Conservation (phyloP, 441 rosid species). For the Theobroma grandiflorum region DNA sequence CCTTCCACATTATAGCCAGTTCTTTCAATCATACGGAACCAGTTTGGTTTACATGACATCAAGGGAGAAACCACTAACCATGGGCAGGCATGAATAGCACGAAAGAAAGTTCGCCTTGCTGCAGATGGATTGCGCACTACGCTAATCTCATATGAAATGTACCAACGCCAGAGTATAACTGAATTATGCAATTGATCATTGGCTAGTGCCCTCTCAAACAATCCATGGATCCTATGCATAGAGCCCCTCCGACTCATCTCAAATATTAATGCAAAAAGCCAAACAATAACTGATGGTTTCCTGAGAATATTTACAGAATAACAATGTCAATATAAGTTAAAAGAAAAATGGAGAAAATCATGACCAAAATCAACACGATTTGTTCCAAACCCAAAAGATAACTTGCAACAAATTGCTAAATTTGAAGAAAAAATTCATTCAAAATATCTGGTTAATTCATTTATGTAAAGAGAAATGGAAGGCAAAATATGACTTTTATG, state of each 20-base stretch:
- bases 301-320: slow-evolving; percentile 43
- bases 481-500: not conserved
- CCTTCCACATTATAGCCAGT: not conserved
- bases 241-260: slow-evolving; percentile 82
- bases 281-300: slow-evolving; percentile 75
- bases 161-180: slow-evolving; percentile 86
- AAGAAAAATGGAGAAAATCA: not conserved
- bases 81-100: slow-evolving; percentile 95
- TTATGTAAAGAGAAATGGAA: not conserved
- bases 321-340: slow-evolving; percentile 17
- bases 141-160: slow-evolving; percentile 82
- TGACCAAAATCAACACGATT: not conserved
- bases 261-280: slow-evolving; percentile 85
- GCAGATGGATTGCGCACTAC: slow-evolving; percentile 64
- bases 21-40: not conserved
- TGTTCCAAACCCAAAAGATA: slow-evolving; percentile 1
- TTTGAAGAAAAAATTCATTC: not conserved
- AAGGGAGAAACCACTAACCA: slow-evolving; percentile 57
- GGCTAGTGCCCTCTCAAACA: slow-evolving; percentile 90
- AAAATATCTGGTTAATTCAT: not conserved
- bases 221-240: slow-evolving; percentile 74
- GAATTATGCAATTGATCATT: slow-evolving; percentile 62
- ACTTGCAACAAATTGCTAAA: not conserved
- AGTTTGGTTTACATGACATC: slow-evolving; percentile 3
- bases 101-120: slow-evolving; percentile 81